Evolutionary conservation across 2,329 filamentous ascomycete genomes (phyloP), one percentile per base, ranked within the genome.

Genomic region (Myriangium duriaei): DNA sequence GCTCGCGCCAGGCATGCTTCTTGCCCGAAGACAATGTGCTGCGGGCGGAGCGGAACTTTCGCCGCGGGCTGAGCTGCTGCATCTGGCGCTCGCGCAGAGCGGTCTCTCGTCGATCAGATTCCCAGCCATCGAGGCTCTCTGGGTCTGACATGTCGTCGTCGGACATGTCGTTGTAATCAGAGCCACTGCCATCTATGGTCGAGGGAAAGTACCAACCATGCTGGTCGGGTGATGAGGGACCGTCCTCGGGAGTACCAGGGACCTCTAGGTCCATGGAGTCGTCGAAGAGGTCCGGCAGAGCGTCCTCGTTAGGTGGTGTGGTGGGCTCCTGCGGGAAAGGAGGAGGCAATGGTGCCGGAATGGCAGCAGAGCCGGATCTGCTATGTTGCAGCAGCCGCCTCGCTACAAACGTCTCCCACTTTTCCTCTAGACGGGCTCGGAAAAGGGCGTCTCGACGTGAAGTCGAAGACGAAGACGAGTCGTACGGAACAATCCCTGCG

Each of bases 1-100:
- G 60, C 37, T 60, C 60, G 13, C 58, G 48, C 56, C 59, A 63
- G 33, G 59, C 61, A 43, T 62, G 59, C 13, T 56, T 53, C 34
- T 58, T 54, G 11, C 59, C 58, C 26, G 52, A 54, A 19, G 51
- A 49, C 7, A 26, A n/a, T 7, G 21, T 26, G 21, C 21, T 7
- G 21, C 21, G 21, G n/a, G 7, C 7, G 12, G 33, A 42, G 18
- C 19, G 34, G n/a, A 56, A 50, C 30, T 41, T 40, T 16, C 40
- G 28, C 39, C 38, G 34, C 31, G 35, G 7, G 32, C 40, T 26
- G 34, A 30, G 10, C 28, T 39, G 30, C 32, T 32, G 14, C 32
- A 32, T 16, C 29, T 31, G 17, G 17, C 30, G 18, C 29, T 37
- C 40, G 19, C 32, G 32, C 15, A 32, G 29, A n/a, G 39, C 24